A percentile compares a stretch with the other conserved stretches of the same genome.
Conservation (phyloP, 148 eudicot genomes). For the Tetragonia tetragonoides region DNA sequence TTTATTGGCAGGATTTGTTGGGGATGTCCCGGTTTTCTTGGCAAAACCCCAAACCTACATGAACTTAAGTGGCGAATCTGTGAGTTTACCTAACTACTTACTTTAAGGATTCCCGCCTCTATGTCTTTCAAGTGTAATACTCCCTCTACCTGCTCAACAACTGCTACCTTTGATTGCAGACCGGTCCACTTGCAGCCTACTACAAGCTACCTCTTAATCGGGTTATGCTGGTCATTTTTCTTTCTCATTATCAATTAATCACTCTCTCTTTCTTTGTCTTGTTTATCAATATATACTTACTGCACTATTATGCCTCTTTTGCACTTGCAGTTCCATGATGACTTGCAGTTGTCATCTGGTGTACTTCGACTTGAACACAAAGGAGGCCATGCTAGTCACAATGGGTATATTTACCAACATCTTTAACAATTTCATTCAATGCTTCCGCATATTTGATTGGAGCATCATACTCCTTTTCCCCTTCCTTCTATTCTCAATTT, state of each 20-base stretch:
- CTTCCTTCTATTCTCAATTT: background rate
- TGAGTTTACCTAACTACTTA: conserved; percentile 28
- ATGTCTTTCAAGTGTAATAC: background rate
- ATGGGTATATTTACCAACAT: conserved; percentile 54
- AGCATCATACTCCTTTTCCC: background rate
- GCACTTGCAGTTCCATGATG: conserved; percentile 75
- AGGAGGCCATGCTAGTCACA: conserved; percentile 88
- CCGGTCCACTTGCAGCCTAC: conserved; percentile 90
- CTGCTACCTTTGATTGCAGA: conserved; percentile 39
- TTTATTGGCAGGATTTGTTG: conserved; percentile 48
- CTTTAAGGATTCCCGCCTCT: too few relatives aligned
- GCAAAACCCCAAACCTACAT: conserved; percentile 90
- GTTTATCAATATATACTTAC: background rate
- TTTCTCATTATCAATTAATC: background rate
- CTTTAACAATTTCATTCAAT: background rate
- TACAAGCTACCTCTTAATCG: conserved; percentile 85
- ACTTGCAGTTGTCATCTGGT: conserved; percentile 83
- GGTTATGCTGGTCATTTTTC: conserved; percentile 64
- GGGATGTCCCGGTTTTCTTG: conserved; percentile 65
- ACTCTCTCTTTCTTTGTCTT: background rate
- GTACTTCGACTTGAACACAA: conserved; percentile 68
- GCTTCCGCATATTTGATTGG: background rate
- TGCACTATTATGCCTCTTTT: background rate
- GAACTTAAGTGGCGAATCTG: conserved; percentile 91
- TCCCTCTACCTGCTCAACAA: conserved; percentile 4